These are phyloP conservation scores for Nissolia schottii DNA, from an alignment of 306 rosid species.

Conservation along the genomic window DNA sequence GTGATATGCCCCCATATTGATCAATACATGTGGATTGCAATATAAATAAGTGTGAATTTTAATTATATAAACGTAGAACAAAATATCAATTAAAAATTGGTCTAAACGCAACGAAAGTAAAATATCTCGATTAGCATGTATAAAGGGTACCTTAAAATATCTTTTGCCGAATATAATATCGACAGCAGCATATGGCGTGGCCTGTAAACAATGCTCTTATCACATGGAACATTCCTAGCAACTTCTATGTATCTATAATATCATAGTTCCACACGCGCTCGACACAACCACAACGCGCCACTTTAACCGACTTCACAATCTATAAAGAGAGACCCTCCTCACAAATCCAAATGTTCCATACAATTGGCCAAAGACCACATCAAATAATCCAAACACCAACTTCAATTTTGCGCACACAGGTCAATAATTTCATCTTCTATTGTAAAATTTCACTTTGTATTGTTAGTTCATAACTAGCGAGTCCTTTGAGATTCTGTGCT, in stretches of 20 bases:
- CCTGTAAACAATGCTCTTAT: not conserved
- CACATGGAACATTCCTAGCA: conserved; percentile 8
- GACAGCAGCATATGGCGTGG: not conserved
- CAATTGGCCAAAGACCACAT: not conserved
- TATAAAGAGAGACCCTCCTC: conserved; percentile 11
- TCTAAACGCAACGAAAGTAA: no score
- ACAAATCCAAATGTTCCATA: not conserved
- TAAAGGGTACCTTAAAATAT: no score
- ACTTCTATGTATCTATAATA: not conserved
- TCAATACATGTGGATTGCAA: no score
- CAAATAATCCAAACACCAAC: not conserved
- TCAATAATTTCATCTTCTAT: no score
- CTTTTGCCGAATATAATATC: no score
- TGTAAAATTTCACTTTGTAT: no score
- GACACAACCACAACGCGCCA: not conserved
- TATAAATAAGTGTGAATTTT: not conserved
- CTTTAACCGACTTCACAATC: not conserved
- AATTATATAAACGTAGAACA: no score
- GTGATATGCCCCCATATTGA: no score
- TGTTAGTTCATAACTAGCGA: not conserved
- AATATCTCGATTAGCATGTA: no score
- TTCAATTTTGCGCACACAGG: not conserved
- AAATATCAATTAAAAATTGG: no score
- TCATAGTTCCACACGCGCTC: not conserved
- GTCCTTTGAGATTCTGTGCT: not conserved